These are phyloP conservation scores for Gossypium turneri DNA, from an alignment of 345 rosid species.

Conservation along the genomic window DNA sequence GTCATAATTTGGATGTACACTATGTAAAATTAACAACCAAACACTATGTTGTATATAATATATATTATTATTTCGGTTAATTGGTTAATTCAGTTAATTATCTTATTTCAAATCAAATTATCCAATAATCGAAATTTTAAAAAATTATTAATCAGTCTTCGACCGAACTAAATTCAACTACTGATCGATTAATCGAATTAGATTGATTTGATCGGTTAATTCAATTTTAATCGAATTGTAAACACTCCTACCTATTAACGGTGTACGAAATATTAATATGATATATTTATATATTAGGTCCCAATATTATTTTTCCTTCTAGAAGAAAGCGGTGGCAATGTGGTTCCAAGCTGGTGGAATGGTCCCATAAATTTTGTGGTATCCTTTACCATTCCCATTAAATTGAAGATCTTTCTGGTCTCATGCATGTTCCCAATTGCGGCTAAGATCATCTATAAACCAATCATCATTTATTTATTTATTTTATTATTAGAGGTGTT, in stretches of 20 bases:
- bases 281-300: too few relatives aligned
- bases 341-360: neutral
- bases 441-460: neutral
- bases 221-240: too few relatives aligned
- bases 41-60: too few relatives aligned
- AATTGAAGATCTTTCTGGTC: neutral
- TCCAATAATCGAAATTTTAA: too few relatives aligned
- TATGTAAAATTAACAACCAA: too few relatives aligned
- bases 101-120: accelerated
- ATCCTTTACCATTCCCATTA: neutral
- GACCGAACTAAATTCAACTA: too few relatives aligned
- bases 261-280: neutral
- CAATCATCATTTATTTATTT: neutral
- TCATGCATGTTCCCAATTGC: neutral
- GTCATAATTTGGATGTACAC: too few relatives aligned
- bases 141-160: accelerated
- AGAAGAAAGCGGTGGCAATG: neutral
- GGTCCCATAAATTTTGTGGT: neutral
- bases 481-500: too few relatives aligned
- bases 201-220: accelerated
- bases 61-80: too few relatives aligned
- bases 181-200: too few relatives aligned
- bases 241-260: accelerated
- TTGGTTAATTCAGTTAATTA: too few relatives aligned
- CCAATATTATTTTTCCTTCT: too few relatives aligned